Percentiles rank a stretch among this genome's conserved stretches.
phyloP scores from a whole-genome alignment of 306 rosid genomes.

The Datisca glomerata region DNA sequence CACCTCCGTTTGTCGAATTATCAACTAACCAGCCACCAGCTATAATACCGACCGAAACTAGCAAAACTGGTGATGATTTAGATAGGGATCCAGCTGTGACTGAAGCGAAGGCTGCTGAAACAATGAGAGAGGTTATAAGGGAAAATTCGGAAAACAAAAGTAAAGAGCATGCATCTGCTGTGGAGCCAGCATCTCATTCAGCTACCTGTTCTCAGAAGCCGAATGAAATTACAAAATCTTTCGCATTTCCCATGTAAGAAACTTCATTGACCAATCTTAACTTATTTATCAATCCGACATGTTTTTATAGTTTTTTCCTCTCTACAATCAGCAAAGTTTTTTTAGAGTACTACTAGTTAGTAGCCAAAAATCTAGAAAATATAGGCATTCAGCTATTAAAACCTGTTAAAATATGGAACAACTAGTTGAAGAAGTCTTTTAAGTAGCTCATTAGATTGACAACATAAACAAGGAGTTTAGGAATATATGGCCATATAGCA shows the following conservation, averaged over 20 bases:
- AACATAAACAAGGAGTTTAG: too few species aligned
- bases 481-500: too few species aligned
- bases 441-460: too few species aligned
- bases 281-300: not conserved
- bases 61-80: conserved; percentile 11
- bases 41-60: conserved; percentile 22
- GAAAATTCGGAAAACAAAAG: conserved; percentile 25
- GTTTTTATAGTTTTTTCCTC: too few species aligned
- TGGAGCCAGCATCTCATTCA: conserved; percentile 1
- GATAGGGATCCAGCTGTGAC: conserved; percentile 13
- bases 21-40: conserved; percentile 15
- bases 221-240: conserved; percentile 40
- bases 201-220: conserved; percentile 26
- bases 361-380: too few species aligned
- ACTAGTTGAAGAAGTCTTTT: not conserved
- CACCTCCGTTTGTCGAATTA: conserved; percentile 16
- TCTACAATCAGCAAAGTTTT: too few species aligned
- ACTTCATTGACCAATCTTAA: not conserved
- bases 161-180: not conserved
- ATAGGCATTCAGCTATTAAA: not conserved
- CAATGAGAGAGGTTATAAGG: conserved; percentile 67
- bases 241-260: conserved; percentile 66
- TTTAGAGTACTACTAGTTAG: too few species aligned
- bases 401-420: not conserved
- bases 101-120: conserved; percentile 60